Evolutionary conservation across 805 yeast species (phyloP).

Genomic region (Ogataea naganishii): DNA sequence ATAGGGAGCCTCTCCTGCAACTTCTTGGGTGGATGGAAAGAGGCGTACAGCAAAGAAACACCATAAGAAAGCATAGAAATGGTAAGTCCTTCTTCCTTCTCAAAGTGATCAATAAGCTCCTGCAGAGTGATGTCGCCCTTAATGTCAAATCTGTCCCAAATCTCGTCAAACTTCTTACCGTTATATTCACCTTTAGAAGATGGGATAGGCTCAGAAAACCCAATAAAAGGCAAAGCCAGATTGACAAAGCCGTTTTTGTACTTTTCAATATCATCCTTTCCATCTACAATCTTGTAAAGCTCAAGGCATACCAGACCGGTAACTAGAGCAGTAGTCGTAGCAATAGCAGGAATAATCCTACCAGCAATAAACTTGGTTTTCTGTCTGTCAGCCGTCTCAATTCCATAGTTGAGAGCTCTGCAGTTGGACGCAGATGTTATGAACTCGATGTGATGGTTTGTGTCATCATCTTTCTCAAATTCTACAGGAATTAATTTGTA

Average conservation of each 20-base stretch:
- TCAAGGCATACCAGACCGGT: conserved; percentile 93
- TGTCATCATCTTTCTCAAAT: conserved; percentile 96
- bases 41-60: conserved; percentile 82
- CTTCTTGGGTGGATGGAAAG: conserved; percentile 90
- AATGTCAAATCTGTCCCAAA: conserved; percentile 92
- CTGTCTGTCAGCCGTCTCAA: conserved; percentile 80
- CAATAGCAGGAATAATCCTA: conserved; percentile 96
- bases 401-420: conserved; percentile 85
- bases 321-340: conserved; percentile 97
- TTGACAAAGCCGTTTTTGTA: conserved; percentile 90
- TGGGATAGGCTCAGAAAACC: conserved; percentile 91
- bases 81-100: conserved; percentile 75
- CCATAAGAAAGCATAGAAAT: conserved; percentile 90
- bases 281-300: conserved; percentile 80
- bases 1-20: conserved; percentile 64
- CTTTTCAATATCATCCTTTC: conserved; percentile 65
- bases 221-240: conserved; percentile 91
- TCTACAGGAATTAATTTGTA: conserved; percentile 84
- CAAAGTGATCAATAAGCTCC: conserved; percentile 66
- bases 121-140: conserved; percentile 68
- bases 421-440: conserved; percentile 93
- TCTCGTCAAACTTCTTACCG: conserved; percentile 68
- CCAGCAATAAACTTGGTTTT: conserved; percentile 98
- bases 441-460: conserved; percentile 94
- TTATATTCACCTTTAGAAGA: conserved; percentile 80